These are phyloP conservation scores for Crucihimalaya himalaica DNA, from an alignment of 345 rosid species.

Conservation along the genomic window DNA sequence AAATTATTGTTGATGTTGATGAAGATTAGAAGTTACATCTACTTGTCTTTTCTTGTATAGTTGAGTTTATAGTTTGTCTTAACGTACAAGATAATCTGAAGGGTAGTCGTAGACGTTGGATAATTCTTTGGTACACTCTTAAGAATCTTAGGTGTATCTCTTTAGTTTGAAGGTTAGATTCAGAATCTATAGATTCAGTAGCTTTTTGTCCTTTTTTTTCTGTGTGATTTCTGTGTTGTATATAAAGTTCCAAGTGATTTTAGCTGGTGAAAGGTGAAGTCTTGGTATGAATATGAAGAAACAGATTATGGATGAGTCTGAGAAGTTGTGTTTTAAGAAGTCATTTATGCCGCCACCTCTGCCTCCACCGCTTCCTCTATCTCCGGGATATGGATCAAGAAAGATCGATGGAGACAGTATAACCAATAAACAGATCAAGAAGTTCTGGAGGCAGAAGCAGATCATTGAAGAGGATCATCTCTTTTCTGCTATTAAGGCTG, in stretches of 20 bases:
- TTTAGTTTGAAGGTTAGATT: slow-evolving; percentile 61
- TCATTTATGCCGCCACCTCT: slow-evolving; percentile 37
- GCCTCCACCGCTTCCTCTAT: slow-evolving; percentile 59
- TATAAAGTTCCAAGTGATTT: slow-evolving; percentile 20
- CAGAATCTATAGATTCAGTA: slow-evolving; percentile 45
- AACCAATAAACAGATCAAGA: slow-evolving; percentile 77
- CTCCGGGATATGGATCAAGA: slow-evolving; percentile 47
- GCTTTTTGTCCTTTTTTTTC: neutral
- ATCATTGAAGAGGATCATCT: slow-evolving; percentile 81
- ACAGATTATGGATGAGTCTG: slow-evolving; percentile 40
- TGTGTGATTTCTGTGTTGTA: neutral
- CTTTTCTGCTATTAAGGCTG: slow-evolving; percentile 87
- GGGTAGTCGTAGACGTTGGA: slow-evolving; percentile 30
- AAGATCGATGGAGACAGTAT: slow-evolving; percentile 49
- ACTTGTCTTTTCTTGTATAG: slow-evolving; percentile 39
- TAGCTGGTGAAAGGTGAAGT: slow-evolving; percentile 15
- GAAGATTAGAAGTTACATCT: slow-evolving; percentile 41
- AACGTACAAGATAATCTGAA: slow-evolving; percentile 37
- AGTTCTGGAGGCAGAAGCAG: slow-evolving; percentile 76
- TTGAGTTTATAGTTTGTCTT: slow-evolving; percentile 32
- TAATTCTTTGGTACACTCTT: slow-evolving; percentile 23
- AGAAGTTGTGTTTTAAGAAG: slow-evolving; percentile 31
- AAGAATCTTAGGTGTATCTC: slow-evolving; percentile 39
- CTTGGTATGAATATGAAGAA: slow-evolving; percentile 46
- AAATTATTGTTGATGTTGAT: slow-evolving; percentile 14